A percentile compares a stretch with the other conserved stretches of the same genome.
Evolutionary conservation across 306 rosid genomes (phyloP).

Genomic region (Boehmeria nivea): DNA sequence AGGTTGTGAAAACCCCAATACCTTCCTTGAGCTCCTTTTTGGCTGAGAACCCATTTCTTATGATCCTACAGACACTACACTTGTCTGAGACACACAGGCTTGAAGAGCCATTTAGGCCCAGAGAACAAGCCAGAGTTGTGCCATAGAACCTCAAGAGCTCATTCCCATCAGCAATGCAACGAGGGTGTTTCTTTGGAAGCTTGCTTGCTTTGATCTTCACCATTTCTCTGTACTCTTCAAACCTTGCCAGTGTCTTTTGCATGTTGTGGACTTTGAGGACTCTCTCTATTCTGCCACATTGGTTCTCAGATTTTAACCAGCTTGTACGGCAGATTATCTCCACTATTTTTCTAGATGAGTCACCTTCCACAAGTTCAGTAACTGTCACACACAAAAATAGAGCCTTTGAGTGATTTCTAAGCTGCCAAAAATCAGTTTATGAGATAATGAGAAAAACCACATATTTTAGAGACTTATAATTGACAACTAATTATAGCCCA

Average conservation of each 20-base stretch:
- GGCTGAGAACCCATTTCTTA: constrained; percentile 74
- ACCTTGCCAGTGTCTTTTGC: constrained; percentile 82
- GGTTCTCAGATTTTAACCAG: constrained; percentile 73
- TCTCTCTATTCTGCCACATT: constrained; percentile 66
- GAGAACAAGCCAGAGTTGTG: constrained; percentile 62
- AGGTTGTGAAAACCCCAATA: constrained; percentile 87
- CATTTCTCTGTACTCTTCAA: constrained; percentile 82
- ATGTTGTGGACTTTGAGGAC: constrained; percentile 91
- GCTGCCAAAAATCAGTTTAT: too few relatives aligned
- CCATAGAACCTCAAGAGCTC: constrained; percentile 90
- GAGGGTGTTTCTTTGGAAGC: constrained; percentile 87
- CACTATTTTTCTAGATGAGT: constrained; percentile 87
- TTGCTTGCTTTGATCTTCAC: constrained; percentile 88
- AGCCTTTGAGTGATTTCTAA: too few relatives aligned
- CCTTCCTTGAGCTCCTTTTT: constrained; percentile 82
- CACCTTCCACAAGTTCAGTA: constrained; percentile 88
- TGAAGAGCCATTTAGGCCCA: constrained; percentile 74
- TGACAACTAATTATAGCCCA: too few relatives aligned
- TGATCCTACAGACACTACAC: constrained; percentile 82
- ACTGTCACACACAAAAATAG: constrained; percentile 35
- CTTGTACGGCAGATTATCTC: constrained; percentile 85
- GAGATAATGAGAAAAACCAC: too few relatives aligned
- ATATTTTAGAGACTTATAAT: too few relatives aligned
- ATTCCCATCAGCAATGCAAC: constrained; percentile 92
- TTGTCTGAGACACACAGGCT: constrained; percentile 66